phyloP scores from a whole-genome alignment of 331 rosid genomes.

The Dryas integrifolia region DNA sequence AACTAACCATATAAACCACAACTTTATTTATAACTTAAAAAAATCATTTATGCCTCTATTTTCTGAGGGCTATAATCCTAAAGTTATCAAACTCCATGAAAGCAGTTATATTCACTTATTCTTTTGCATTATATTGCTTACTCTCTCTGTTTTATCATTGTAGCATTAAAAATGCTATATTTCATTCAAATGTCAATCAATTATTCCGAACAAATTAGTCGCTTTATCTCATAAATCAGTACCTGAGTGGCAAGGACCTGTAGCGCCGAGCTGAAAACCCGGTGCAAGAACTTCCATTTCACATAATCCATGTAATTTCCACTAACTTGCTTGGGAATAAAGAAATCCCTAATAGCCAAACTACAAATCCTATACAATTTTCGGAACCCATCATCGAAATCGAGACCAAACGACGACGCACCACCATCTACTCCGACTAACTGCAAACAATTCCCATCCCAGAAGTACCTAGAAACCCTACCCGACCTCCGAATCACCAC shows the following conservation, averaged over 20 bases:
- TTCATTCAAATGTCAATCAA: conserved; percentile 1
- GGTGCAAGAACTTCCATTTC: conserved; percentile 84
- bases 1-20: conserved; percentile 29
- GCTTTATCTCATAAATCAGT: neutral
- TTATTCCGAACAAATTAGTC: neutral
- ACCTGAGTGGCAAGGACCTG: conserved; percentile 97
- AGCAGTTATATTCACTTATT: neutral
- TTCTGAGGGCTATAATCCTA: neutral
- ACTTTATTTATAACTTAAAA: conserved; percentile 9
- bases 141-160: neutral
- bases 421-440: conserved; percentile 55
- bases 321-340: conserved; percentile 66
- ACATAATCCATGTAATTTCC: conserved; percentile 60
- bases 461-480: conserved; percentile 64
- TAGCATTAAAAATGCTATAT: neutral
- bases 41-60: neutral
- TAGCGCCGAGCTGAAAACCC: conserved; percentile 87
- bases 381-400: conserved; percentile 41
- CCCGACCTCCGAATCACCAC: conserved; percentile 60
- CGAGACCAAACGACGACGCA: conserved; percentile 32
- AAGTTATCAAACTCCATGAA: neutral
- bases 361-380: conserved; percentile 30
- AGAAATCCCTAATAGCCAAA: conserved; percentile 48
- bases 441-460: conserved; percentile 59
- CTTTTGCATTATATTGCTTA: neutral